Percentiles rank a stretch among this genome's conserved stretches.
phyloP scores from a whole-genome alignment of 768 basidiomycete species.

The Kondoa subrosea region DNA sequence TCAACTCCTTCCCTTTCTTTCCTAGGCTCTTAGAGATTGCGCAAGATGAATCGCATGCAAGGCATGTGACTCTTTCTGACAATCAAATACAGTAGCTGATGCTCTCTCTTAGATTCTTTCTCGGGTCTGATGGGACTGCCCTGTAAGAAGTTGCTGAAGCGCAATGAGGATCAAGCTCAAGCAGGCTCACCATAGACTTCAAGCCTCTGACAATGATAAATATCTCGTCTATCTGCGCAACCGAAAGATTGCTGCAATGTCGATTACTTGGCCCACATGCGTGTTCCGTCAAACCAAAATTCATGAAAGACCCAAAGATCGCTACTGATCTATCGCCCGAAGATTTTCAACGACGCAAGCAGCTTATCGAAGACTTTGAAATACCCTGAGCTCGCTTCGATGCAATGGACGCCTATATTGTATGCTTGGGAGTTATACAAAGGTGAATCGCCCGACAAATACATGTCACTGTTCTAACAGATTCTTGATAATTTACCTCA shows the following conservation, averaged over 20 bases:
- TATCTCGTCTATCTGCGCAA: background rate
- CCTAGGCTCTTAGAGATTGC: no score
- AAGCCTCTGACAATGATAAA: background rate
- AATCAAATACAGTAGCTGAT: background rate
- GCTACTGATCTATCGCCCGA: background rate
- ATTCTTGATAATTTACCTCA: no score
- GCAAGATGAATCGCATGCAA: background rate
- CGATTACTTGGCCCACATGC: background rate
- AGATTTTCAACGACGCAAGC: background rate
- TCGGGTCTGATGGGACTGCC: background rate
- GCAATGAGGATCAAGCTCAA: no score
- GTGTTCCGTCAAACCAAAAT: background rate
- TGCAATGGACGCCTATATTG: background rate
- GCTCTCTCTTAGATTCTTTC: background rate
- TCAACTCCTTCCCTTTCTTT: no score
- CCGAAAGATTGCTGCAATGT: background rate
- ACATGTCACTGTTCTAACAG: no score
- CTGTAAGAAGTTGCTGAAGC: no score
- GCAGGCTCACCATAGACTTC: no score
- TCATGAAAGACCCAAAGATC: background rate
- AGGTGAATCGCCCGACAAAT: no score
- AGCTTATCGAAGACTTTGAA: background rate
- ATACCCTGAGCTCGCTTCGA: background rate
- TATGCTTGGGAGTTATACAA: background rate
- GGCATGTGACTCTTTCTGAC: background rate